Base-by-base conservation (phyloP, 2,329 filamentous ascomycete species). In the Orbilia oligospora region DNA sequence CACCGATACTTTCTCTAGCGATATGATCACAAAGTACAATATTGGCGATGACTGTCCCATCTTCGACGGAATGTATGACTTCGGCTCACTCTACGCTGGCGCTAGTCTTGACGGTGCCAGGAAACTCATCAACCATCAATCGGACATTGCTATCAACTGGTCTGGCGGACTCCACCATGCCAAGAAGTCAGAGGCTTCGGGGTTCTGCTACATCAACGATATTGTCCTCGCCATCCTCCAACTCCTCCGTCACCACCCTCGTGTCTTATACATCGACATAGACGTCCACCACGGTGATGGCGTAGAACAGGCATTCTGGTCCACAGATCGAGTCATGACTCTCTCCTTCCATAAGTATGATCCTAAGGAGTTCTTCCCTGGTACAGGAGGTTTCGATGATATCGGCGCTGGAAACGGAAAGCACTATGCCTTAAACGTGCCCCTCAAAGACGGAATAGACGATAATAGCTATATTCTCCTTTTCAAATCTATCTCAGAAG, bases 81-180 rank as follows among this genome's bases (percentile, higher is more conserved):
- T 97, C 86, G 97, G 95, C 83, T 95, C 94, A 56, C 90, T 97
- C 82, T 98, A 97, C 82, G 92, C 93, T 0, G 96, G 96, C 46
- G 93, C 92, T 51, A 97, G 93, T 1, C 88, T 98, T 69, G 94
- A 97, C 83, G 96, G 95, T 16, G 94, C 96, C 14, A 90, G 93
- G 78, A 97, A 97, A 83, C 90, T 99, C 44, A 92, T 91, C 83
- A 92, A 93, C 82, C 88, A 91, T 58, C 92, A 97, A 85, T 93
- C 94, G 33, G 93, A 98, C 83, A 97, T 99, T 83, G 96, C 96
- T 69, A 94, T 99, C 83, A 97, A 97, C 82, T 99, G 96, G 96
- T 96, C 94, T 16, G 96, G 96, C 41, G 96, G 96, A 9, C 88
- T 99, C 36, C 96, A 99, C 84, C 96, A 99, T 83, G 96, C 96